Evolutionary conservation across 208 protist genomes (phyloP), one percentile per base, ranked within the genome.

Genomic region (Wallacemonas sp.): DNA sequence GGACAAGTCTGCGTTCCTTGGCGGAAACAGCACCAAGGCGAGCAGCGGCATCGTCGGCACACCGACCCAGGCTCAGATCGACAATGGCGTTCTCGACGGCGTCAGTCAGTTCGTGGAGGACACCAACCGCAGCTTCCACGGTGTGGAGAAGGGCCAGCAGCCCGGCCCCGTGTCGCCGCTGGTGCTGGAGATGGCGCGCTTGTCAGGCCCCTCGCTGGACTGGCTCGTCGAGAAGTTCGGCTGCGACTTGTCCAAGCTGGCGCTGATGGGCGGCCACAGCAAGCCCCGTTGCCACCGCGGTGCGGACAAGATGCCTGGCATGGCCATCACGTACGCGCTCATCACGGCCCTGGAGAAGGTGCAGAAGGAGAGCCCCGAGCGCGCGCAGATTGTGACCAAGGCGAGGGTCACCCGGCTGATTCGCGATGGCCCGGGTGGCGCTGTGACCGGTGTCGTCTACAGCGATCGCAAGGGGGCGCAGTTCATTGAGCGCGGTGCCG

Each of bases 1-100:
- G 1, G 96, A 98, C 42, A 97, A 96, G 72, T 72, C 84, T 76
- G 94, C 82, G 72, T 79, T 79, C 28, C 66, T 90, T 0, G 87
- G 87, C 28, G 83, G 83, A 31, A 93, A 93, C 82, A 85, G 89
- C 49, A 89, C 89, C 36, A 98, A 98, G 78, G 96, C 97, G 2
- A 87, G 90, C 8, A 95, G 82, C 26, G 96, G 97, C 38, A 98
- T 98, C 46, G 96, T 96, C 36, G 93, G 82, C 8, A 83, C 80
- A 8, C 61, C 48, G 1, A 97, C 95, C 11, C 74, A 83, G 42
- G 84, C 87, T 26, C 93, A 98, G 82, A 71, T 79, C 42, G 52
- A 75, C 49, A 54, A 63, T 25, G 57, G 66, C 1, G 70, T 90
- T 12, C 61, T 86, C 14, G 96, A 98, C 66, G 77, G 74, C 18